A percentile compares a stretch with the other conserved stretches of the same genome.
These are phyloP conservation scores for Aspergillus campestris DNA, from an alignment of 495 filamentous ascomycete species.

Conservation along the genomic window DNA sequence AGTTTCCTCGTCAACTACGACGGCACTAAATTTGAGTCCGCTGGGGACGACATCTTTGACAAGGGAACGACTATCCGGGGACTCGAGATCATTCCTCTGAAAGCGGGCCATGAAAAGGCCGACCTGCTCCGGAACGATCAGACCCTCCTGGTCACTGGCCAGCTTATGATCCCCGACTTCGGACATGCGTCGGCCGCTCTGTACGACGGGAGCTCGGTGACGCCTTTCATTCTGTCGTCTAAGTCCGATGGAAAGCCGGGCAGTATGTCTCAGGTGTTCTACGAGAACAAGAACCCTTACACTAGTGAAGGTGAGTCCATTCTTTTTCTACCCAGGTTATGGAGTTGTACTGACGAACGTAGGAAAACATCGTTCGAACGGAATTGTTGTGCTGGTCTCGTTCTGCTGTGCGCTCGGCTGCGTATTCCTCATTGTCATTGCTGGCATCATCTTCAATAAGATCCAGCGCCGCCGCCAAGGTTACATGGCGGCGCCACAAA, in stretches of 20 bases:
- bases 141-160: constrained; percentile 73
- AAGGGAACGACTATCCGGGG: constrained; percentile 61
- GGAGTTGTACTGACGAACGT: constrained; percentile 17
- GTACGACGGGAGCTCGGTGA: constrained; percentile 70
- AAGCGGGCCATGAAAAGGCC: constrained; percentile 54
- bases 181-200: constrained; percentile 81
- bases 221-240: constrained; percentile 72
- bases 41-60: constrained; percentile 46
- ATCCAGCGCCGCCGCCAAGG: constrained; percentile 78
- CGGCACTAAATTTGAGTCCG: constrained; percentile 47
- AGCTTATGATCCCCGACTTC: constrained; percentile 64
- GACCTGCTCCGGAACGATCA: constrained; percentile 55
- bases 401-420: constrained; percentile 81
- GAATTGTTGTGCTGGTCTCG: constrained; percentile 85
- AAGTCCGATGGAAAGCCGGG: constrained; percentile 53
- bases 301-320: constrained; percentile 36
- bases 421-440: constrained; percentile 79
- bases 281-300: constrained; percentile 64
- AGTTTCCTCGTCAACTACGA: constrained; percentile 75
- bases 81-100: constrained; percentile 70
- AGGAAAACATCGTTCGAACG: constrained; percentile 61
- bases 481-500: constrained; percentile 72
- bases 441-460: constrained; percentile 75
- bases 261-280: constrained; percentile 70
- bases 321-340: constrained; percentile 4